Evolutionary conservation across 2,329 filamentous ascomycete species (phyloP).

Genomic region (Microdochium nivale): DNA sequence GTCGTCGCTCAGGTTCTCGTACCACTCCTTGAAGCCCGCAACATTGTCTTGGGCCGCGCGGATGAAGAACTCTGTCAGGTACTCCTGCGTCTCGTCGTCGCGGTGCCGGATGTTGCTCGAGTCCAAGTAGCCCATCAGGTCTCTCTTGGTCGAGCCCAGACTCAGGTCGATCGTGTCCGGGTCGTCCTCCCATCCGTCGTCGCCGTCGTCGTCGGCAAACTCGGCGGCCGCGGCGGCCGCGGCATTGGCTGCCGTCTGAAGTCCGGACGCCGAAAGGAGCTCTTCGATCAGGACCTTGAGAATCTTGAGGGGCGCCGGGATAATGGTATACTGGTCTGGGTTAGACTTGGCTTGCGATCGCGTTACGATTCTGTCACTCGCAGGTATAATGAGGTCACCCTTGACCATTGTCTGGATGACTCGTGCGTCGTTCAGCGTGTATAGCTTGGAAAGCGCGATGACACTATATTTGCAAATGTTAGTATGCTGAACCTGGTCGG

Average conservation of each 20-base stretch:
- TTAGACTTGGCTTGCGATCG: conserved; percentile 82
- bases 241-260: conserved; percentile 48
- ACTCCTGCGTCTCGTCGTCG: conserved; percentile 86
- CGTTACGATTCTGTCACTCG: conserved; percentile 83
- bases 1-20: conserved; percentile 42
- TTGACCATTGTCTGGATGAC: conserved; percentile 75
- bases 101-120: conserved; percentile 53
- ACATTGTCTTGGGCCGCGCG: conserved; percentile 46
- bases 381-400: conserved; percentile 78
- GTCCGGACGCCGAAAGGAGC: conserved; percentile 70
- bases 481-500: neutral
- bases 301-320: conserved; percentile 88
- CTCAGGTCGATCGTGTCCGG: conserved; percentile 69
- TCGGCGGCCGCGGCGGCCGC: conserved; percentile 53
- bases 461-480: conserved; percentile 48
- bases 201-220: conserved; percentile 54
- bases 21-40: conserved; percentile 49
- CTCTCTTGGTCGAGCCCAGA: conserved; percentile 56
- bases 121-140: conserved; percentile 72
- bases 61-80: conserved; percentile 75
- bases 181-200: conserved; percentile 87
- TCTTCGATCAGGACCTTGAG: conserved; percentile 93
- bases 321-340: conserved; percentile 81
- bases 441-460: conserved; percentile 86
- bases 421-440: conserved; percentile 75